Base-by-base conservation (phyloP, 73 alveolate species). In the Paramecium pentaurelia region DNA sequence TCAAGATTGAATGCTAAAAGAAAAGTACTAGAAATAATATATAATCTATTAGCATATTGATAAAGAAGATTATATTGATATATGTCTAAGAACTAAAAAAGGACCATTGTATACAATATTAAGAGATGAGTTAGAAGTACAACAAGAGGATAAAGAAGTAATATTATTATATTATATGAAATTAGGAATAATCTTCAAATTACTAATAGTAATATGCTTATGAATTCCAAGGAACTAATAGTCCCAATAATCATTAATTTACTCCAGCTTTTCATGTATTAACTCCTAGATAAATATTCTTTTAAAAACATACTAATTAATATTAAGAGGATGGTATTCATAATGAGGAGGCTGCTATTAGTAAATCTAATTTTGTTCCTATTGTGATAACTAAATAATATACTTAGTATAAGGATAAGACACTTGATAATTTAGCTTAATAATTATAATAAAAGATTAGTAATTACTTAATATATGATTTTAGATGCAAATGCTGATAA, bases 401-500 rank as follows among this genome's bases (percentile, higher is more conserved):
- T 14, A 30, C 40, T 2, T 68, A 27, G 25, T 18, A 16, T 11
- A 68, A 68, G 3, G 85, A 68, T 4, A 68, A 68, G 18, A 11
- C 47, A 6, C 12, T 68, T 20, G 85, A 68, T 68, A 68, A 68
- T 30, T 18, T 68, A 18, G 25, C 32, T 6, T 68, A 22, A 27
- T 20, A 68, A 68, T 27, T 68, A 11, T 18, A 68, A 34, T 28
- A 68, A 25, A 68, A 22, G 6, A 68, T 68, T 25, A 34, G 85
- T 68, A 68, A 22, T 27, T 1, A 3, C 1, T 58, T 12, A 20
- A 58, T 0, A 58, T 58, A 2, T 8, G 28, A 54, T 54, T 54
- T 54, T 80, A 80, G 91, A 80, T 80, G 71, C 75, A 27, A 80
- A 80, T 80, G 71, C 91, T 45, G 42, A 34, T 11, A 80, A 49